Conservation (phyloP, 2,329 filamentous ascomycete species). For the Neocatenulostroma microsporum region DNA sequence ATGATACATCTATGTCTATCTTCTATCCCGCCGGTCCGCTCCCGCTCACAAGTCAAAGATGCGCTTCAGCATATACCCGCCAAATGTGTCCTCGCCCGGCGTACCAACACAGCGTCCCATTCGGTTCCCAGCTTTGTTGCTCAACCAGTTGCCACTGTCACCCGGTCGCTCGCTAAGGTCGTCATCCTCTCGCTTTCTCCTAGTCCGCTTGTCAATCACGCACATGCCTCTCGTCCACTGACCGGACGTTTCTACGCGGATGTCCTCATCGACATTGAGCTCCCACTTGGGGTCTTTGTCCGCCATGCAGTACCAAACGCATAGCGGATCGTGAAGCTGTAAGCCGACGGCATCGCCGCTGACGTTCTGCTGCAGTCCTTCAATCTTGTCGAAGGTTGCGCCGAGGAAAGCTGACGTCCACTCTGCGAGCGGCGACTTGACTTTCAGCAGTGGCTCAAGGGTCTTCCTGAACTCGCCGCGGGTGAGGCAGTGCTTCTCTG, state of each 20-base stretch:
- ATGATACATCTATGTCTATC: too few species aligned
- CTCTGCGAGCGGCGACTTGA: slow-evolving; percentile 37
- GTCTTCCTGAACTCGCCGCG: slow-evolving; percentile 32
- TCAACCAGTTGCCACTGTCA: slow-evolving; percentile 72
- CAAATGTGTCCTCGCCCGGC: slow-evolving; percentile 54
- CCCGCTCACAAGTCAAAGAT: slow-evolving; percentile 16
- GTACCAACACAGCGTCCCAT: slow-evolving; percentile 64
- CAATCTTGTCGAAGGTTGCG: slow-evolving; percentile 41
- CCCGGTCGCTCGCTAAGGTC: slow-evolving; percentile 54
- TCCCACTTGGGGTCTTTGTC: slow-evolving; percentile 27
- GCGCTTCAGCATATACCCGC: slow-evolving; percentile 19
- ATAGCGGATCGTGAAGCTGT: slow-evolving; percentile 41
- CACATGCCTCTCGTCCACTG: slow-evolving; percentile 93
- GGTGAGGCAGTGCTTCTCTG: slow-evolving; percentile 36
- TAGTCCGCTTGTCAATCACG: slow-evolving; percentile 64
- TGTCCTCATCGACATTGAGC: slow-evolving; percentile 56
- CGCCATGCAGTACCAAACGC: slow-evolving; percentile 30
- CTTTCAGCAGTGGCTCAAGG: slow-evolving; percentile 21
- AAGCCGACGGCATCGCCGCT: slow-evolving; percentile 33
- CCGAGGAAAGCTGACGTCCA: slow-evolving; percentile 40
- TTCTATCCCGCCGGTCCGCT: too few species aligned
- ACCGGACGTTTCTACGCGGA: slow-evolving; percentile 79
- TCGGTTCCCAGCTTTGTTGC: slow-evolving; percentile 65
- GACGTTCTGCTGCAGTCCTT: slow-evolving; percentile 31
- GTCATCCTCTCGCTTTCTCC: slow-evolving; percentile 44